Percentiles rank a stretch among this genome's conserved stretches.
Evolutionary conservation across 2,329 filamentous ascomycete genomes (phyloP).

Genomic region (Elsinoe necatrix): DNA sequence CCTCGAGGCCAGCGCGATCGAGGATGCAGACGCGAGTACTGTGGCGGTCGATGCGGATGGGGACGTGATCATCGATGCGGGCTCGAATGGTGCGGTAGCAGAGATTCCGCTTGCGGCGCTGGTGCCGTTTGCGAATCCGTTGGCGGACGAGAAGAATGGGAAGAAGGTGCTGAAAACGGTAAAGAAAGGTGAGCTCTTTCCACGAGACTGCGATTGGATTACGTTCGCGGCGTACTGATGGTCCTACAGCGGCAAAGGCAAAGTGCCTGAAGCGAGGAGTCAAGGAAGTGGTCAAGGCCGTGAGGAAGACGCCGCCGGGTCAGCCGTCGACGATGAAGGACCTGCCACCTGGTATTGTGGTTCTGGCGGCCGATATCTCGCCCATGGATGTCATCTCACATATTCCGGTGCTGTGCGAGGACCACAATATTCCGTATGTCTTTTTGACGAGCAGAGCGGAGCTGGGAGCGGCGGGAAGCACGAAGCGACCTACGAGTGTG

Average conservation of each 20-base stretch:
- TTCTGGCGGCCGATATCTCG: constrained; percentile 95
- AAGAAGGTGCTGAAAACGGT: constrained; percentile 59
- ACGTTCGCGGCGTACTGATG: not conserved
- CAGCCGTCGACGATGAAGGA: constrained; percentile 49
- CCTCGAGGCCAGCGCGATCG: constrained; percentile 50
- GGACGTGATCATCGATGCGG: constrained; percentile 33
- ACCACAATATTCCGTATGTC: constrained; percentile 94
- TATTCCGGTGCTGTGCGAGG: constrained; percentile 94
- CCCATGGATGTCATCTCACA: constrained; percentile 98
- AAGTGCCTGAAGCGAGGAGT: constrained; percentile 96
- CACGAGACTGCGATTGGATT: not conserved
- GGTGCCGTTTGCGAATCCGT: constrained; percentile 74
- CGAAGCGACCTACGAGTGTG: constrained; percentile 92
- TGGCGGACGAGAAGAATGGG: constrained; percentile 67
- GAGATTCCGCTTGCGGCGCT: constrained; percentile 45
- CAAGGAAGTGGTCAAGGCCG: constrained; percentile 97
- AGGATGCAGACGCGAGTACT: constrained; percentile 43
- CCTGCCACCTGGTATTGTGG: constrained; percentile 61
- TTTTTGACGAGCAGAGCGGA: constrained; percentile 89
- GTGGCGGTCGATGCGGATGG: constrained; percentile 35
- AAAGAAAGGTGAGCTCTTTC: constrained; percentile 44
- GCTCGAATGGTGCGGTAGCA: constrained; percentile 32
- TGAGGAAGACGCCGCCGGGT: constrained; percentile 79
- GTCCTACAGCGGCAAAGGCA: constrained; percentile 74
- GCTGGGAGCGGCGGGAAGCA: constrained; percentile 84